Evolutionary conservation across 73 alveolate genomes (phyloP).

Genomic region (Tetrahymena malaccensis): DNA sequence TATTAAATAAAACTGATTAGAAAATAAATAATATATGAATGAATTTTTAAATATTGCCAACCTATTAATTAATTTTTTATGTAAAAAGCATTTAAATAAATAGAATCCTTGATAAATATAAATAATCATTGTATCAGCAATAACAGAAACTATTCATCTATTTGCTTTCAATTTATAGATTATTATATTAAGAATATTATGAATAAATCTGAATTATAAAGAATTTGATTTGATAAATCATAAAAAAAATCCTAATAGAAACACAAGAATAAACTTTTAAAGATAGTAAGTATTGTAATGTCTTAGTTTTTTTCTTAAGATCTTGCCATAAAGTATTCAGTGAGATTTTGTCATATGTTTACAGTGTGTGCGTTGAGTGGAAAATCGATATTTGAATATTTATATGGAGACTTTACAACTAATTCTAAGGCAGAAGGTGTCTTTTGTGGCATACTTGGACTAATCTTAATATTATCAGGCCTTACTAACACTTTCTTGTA

Average conservation of each 20-base stretch:
- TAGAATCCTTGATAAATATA: neutral
- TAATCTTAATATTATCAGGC: neutral
- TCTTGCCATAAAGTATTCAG: neutral
- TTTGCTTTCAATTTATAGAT: neutral
- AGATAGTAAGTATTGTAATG: neutral
- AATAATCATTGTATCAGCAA: neutral
- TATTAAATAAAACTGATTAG: too few species aligned
- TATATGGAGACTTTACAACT: neutral
- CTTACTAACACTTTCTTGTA: neutral
- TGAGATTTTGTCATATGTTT: neutral
- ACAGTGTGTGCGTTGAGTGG: neutral
- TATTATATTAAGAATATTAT: neutral
- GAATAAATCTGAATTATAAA: too few species aligned
- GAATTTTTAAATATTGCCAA: too few species aligned
- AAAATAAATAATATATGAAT: too few species aligned
- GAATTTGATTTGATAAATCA: neutral
- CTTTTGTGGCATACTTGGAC: neutral
- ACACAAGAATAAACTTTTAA: neutral
- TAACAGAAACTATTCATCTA: too few species aligned
- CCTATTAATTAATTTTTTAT: too few species aligned
- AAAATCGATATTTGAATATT: neutral
- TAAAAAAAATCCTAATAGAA: neutral
- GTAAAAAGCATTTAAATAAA: too few species aligned
- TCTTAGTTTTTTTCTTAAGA: neutral
- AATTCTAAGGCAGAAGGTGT: neutral